Evolutionary conservation across 495 filamentous ascomycete species (phyloP).

Genomic region (Annulohypoxylon nitens): DNA sequence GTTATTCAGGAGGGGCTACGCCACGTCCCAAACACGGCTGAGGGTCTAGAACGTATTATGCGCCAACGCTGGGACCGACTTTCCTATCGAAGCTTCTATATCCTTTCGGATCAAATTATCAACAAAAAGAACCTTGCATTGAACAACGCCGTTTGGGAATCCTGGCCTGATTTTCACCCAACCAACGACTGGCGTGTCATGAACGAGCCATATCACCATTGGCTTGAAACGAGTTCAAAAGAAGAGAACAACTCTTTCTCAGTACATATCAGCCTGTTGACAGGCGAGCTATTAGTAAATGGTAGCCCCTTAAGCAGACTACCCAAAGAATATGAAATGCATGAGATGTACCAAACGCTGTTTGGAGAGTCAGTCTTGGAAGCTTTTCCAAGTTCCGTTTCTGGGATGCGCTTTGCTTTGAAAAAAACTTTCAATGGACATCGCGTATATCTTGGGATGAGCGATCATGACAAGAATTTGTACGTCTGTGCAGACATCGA

Average conservation of each 20-base stretch:
- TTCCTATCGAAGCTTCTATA: constrained; percentile 35
- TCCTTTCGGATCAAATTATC: constrained; percentile 57
- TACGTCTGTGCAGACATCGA: constrained; percentile 24
- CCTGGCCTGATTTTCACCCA: constrained; percentile 56
- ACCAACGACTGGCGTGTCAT: constrained; percentile 44
- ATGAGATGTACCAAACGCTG: constrained; percentile 50
- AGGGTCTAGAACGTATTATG: constrained; percentile 40
- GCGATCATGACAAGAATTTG: constrained; percentile 10
- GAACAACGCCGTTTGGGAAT: constrained; percentile 52
- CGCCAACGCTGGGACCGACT: constrained; percentile 51
- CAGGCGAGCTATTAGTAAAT: constrained; percentile 68
- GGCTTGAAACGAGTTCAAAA: constrained; percentile 34
- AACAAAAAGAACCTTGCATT: constrained; percentile 41
- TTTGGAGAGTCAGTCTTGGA: constrained; percentile 57
- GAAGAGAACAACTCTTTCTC: constrained; percentile 9
- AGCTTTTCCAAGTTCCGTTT: constrained; percentile 62
- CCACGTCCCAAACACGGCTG: constrained; percentile 24
- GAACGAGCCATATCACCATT: constrained; percentile 28
- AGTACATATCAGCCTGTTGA: constrained; percentile 68
- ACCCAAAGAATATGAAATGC: constrained; percentile 60
- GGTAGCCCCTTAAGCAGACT: constrained; percentile 65
- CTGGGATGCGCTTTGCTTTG: constrained; percentile 62
- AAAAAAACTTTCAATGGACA: constrained; percentile 49
- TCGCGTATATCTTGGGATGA: constrained; percentile 59
- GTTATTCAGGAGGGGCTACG: constrained; percentile 52